Base-by-base conservation (phyloP, 345 rosid species). In the Bruguiera gymnorhiza region DNA sequence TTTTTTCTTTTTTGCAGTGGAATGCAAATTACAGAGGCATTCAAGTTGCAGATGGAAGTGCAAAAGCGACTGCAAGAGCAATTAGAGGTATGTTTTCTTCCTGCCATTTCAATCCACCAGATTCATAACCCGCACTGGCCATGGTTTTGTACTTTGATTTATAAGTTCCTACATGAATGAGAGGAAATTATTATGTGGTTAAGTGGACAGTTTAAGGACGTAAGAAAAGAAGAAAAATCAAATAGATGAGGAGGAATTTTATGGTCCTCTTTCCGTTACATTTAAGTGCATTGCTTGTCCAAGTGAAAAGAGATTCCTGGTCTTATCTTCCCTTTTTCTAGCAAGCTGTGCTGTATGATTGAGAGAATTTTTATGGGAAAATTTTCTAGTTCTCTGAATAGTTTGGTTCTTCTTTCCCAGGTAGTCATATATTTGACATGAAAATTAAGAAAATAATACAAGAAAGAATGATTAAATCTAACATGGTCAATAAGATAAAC, bases 21-120 rank as follows among this genome's bases (percentile, higher is more conserved):
- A 62, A 90, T 88, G 93, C 97, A 95, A 84, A 92, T 95, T 71
- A 95, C 99, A n/a, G 99, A 95, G 85, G 99, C 99, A 57, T 93
- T 95, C 68, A 95, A 95, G 84, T 79, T 95, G 77, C 99, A 95
- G 77, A 95, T 95, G 93, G 99, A 95, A 78, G 97, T 95, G 77
- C 97, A 92, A 76, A 95, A 95, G 84, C 89, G 99, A 63, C 80
- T 95, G 70, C 96, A 92, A 67, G 99, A 95, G 83, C 99, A 95
- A 78, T 81, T 95, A 73, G 99, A 95, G 92, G 99, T 84, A 92
- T 67, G 87, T 74, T 63, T 78, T 73, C 67, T 61, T 79, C 36
- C 56, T 75, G 53, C 57, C 21, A 61, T 62, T 50, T 56, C 27
- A 27, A 11, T 39, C 48, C 16, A 11, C 48, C 48, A 2, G 48